Evolutionary conservation across 805 yeast genomes (phyloP).

Genomic region (Cyberlindnera euphorbiiphila): DNA sequence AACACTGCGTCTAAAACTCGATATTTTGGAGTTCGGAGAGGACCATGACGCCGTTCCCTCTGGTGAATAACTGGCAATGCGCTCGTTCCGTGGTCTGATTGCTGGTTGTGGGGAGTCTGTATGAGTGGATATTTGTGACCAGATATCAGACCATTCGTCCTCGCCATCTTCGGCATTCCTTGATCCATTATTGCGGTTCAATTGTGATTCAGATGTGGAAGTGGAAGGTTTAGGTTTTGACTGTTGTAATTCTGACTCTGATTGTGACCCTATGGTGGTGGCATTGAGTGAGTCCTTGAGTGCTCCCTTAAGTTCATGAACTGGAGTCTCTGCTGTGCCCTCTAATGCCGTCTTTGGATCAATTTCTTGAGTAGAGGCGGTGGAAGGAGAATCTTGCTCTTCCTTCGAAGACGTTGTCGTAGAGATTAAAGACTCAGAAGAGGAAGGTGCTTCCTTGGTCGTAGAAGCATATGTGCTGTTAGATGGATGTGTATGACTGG

Average conservation of each 20-base stretch:
- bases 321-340: no score
- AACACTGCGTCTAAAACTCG: conserved; percentile 25
- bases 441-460: no score
- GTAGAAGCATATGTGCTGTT: no score
- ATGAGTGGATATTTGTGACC: conserved; percentile 8
- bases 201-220: no score
- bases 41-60: conserved; percentile 18
- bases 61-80: conserved; percentile 7
- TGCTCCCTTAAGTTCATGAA: background rate
- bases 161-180: conserved; percentile 4
- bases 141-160: conserved; percentile 14
- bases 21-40: conserved; percentile 25
- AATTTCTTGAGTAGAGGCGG: no score
- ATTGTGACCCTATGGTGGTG: background rate
- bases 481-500: background rate
- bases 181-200: background rate
- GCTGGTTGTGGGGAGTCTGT: conserved; percentile 6
- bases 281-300: background rate
- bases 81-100: conserved; percentile 1
- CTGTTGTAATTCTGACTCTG: background rate
- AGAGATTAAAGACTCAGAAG: no score
- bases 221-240: background rate
- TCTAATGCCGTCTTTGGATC: no score
- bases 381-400: no score
- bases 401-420: no score